phyloP scores from a whole-genome alignment of 2,329 filamentous ascomycete species.

The Cryphonectria nitschkei region DNA sequence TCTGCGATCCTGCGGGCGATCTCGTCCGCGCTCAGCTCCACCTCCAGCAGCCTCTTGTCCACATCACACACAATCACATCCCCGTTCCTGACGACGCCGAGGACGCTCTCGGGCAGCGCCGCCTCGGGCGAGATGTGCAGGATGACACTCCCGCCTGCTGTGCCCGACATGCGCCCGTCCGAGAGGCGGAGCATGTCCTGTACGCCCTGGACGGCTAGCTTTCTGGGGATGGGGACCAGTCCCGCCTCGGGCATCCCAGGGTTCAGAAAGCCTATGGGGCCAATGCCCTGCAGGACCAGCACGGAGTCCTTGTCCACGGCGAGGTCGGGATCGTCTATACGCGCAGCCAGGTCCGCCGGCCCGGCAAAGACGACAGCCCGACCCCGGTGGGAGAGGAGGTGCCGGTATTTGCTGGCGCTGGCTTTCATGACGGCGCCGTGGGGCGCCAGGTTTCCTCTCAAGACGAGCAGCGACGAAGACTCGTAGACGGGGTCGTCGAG shows the following conservation, averaged over 20 bases:
- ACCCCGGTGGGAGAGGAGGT: constrained; percentile 50
- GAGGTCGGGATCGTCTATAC: constrained; percentile 60
- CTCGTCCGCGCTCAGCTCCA: constrained; percentile 71
- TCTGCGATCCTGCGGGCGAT: constrained; percentile 61
- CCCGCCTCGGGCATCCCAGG: constrained; percentile 92
- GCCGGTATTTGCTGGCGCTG: constrained; percentile 79
- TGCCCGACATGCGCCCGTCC: constrained; percentile 85
- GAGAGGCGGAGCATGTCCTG: constrained; percentile 83
- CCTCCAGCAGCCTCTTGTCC: constrained; percentile 60
- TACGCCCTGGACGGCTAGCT: constrained; percentile 74
- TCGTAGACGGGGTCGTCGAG: constrained; percentile 69
- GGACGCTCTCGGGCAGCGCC: constrained; percentile 72
- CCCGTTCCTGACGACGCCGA: constrained; percentile 76
- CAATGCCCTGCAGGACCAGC: constrained; percentile 84
- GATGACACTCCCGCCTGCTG: constrained; percentile 86
- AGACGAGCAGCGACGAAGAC: constrained; percentile 78
- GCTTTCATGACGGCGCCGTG: constrained; percentile 88
- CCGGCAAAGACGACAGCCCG: constrained; percentile 69
- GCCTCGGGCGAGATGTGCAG: constrained; percentile 88
- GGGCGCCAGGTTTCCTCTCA: constrained; percentile 82
- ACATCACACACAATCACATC: constrained; percentile 81
- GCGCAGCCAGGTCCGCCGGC: constrained; percentile 73
- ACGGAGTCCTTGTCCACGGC: constrained; percentile 66
- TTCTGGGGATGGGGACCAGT: constrained; percentile 68
- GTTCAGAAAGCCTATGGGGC: constrained; percentile 72